Base-by-base conservation (phyloP, 192 early-diverging fungal genomes). In the Thamnidium elegans region DNA sequence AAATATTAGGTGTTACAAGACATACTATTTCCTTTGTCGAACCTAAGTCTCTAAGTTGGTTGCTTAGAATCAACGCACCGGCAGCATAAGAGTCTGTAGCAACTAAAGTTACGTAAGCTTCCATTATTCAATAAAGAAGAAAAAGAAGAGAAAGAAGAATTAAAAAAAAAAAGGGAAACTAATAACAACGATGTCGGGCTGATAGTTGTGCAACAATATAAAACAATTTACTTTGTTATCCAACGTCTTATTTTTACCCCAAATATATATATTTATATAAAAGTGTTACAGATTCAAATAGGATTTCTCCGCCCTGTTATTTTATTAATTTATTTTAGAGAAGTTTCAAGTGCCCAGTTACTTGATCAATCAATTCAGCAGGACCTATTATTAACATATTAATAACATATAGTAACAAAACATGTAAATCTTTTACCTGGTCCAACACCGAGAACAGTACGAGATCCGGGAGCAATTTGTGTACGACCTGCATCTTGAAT, bases 401-500 rank as follows among this genome's bases (percentile, higher is more conserved):
- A 11, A 1, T n/a, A 15, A 2, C 15, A 34, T 55, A 11, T 3
- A 10, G 11, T 55, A 61, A 31, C 9, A 6, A 39, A 39, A 39
- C 5, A 39, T 9, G 36, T 6, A 39, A 9, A 10, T 39, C 36
- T 39, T 39, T 67, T 66, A 73, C 92, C 96, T 21, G 97, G 97
- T 4, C 97, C 97, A 62, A 99, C 88, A 4, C 91, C 97, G 34
- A 95, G 73, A 9, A 99, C 97, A 1, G 97, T 99, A 32, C 84
- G 75, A 7, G 94, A 93, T 32, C 94, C 94, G 39, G 94, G 86
- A 23, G 90, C 91, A 61, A 99, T 93, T 68, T 95, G 93, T 26
- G 93, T 95, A 39, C 87, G 78, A 10, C 97, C 97, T 7, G 97
- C 97, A 75, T 99, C 97, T 30, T 82, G 82, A 61, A 97, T 95